Conservation (phyloP, 2,329 filamentous ascomycete species). For the Alternaria hordeiaustralica region DNA sequence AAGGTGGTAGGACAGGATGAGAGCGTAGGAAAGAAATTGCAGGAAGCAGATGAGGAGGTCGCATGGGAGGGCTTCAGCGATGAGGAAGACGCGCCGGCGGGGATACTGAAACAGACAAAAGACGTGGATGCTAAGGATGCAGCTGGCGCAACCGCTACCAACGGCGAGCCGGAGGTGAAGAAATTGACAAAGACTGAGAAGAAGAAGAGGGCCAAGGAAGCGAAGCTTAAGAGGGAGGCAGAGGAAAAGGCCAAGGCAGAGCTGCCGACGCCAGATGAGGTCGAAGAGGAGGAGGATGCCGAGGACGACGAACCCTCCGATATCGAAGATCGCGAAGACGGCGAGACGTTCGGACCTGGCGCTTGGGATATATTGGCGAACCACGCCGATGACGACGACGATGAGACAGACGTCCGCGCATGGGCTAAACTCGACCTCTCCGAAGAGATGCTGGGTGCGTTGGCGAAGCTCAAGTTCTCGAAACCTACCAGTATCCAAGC, state of each 20-base stretch:
- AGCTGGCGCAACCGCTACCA: slow-evolving; percentile 44
- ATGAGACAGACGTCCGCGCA: slow-evolving; percentile 74
- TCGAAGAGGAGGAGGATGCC: slow-evolving; percentile 17
- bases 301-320: slow-evolving; percentile 29
- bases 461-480: slow-evolving; percentile 80
- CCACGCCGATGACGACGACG: slow-evolving; percentile 58
- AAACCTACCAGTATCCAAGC: slow-evolving; percentile 84
- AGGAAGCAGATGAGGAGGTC: slow-evolving; percentile 18
- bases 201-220: slow-evolving; percentile 19
- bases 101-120: not conserved
- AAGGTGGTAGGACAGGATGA: not conserved
- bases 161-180: slow-evolving; percentile 10
- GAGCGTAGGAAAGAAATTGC: not conserved
- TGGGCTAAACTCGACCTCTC: slow-evolving; percentile 82
- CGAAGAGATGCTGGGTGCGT: slow-evolving; percentile 70
- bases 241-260: slow-evolving; percentile 34
- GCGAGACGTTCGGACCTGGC: slow-evolving; percentile 39
- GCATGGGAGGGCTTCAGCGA: slow-evolving; percentile 41
- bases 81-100: slow-evolving; percentile 9
- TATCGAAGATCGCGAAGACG: slow-evolving; percentile 23
- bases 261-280: not conserved
- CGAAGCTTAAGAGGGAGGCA: slow-evolving; percentile 30
- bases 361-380: slow-evolving; percentile 64
- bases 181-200: slow-evolving; percentile 22
- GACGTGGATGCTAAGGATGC: not conserved